Evolutionary conservation across 2,329 filamentous ascomycete genomes (phyloP), one percentile per base, ranked within the genome.

Genomic region (Aspergillus niger): DNA sequence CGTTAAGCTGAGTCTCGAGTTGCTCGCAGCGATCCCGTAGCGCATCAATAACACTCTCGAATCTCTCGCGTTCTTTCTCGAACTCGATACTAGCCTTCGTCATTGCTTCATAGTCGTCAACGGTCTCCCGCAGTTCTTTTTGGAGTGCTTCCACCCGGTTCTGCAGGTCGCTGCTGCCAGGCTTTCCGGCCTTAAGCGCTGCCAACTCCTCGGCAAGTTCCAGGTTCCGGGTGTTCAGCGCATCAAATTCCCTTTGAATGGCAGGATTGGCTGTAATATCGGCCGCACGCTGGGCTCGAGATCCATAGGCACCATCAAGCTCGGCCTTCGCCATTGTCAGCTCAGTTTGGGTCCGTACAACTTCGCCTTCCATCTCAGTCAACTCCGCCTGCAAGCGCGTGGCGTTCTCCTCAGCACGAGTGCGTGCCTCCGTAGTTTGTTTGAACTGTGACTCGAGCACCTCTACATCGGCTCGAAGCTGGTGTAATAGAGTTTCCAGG

Each of bases 221-320:
- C 17, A 74, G 71, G 59, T 85, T 85, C 10, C 76, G 78, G 5
- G 78, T 78, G 26, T 76, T 80, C 41, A 88, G 77, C 8, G 80
- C 80, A 60, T 87, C 85, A 24, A 89, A 79, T 69, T 89, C 85
- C 57, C 81, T 83, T 68, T 86, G 84, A 47, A 87, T 80, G 22
- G 79, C 80, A 3, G 83, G 84, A 53, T 86, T 85, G 50, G 81
- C 79, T 8, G 85, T 85, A 10, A 84, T 84, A 71, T 89, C 86
- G n/a, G 86, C 88, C 11, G 87, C 87, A 32, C 89, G 85, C 72
- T 91, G 82, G 8, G 86, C 84, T 55, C 88, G 82, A n/a, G 83
- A 85, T 43, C 95, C 95, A 72, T 98, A 97, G 72, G 96, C 96
- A 63, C 92, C 92, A 69, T 97, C 95, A 26, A 98, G 90, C 75